Percentiles rank a stretch among this genome's conserved stretches.
Evolutionary conservation across 2,329 filamentous ascomycete species (phyloP).

Genomic region (Exophiala sideris): DNA sequence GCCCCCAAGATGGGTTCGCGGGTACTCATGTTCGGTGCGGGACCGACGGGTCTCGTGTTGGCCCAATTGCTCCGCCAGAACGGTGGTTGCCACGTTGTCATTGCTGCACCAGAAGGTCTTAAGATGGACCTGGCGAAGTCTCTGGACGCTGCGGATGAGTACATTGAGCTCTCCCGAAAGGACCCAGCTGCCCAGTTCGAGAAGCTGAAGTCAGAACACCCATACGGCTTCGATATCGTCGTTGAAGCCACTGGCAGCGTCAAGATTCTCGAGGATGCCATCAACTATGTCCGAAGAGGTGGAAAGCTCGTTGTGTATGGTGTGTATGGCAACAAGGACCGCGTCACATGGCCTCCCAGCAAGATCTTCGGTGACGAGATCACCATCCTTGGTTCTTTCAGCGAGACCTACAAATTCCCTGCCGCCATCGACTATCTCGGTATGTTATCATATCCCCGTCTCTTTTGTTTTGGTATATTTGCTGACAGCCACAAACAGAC

Average conservation of each 20-base stretch:
- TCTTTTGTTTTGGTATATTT: neutral
- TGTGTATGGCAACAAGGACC: constrained; percentile 62
- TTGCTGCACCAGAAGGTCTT: constrained; percentile 65
- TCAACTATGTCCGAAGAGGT: constrained; percentile 68
- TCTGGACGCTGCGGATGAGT: constrained; percentile 48
- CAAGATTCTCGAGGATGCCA: constrained; percentile 66
- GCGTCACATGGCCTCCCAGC: constrained; percentile 65
- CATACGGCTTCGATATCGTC: constrained; percentile 71
- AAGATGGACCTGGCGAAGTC: constrained; percentile 66
- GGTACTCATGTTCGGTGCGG: constrained; percentile 64
- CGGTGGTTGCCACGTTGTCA: constrained; percentile 66
- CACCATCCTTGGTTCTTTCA: constrained; percentile 70
- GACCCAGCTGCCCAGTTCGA: constrained; percentile 59
- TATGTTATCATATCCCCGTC: constrained; percentile 14
- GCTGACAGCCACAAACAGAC: constrained; percentile 29
- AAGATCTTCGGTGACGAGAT: constrained; percentile 69
- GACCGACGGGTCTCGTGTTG: constrained; percentile 64
- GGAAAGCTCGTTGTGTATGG: constrained; percentile 71
- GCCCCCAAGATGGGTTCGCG: constrained; percentile 61
- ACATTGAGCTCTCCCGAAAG: constrained; percentile 45
- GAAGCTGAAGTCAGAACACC: constrained; percentile 61
- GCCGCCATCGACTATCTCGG: constrained; percentile 52
- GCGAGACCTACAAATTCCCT: constrained; percentile 69
- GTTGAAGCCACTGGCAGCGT: constrained; percentile 68
- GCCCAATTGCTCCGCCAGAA: constrained; percentile 63